phyloP scores from a whole-genome alignment of 176 grass and related monocot genomes.

The Bonia amplexicaulis region DNA sequence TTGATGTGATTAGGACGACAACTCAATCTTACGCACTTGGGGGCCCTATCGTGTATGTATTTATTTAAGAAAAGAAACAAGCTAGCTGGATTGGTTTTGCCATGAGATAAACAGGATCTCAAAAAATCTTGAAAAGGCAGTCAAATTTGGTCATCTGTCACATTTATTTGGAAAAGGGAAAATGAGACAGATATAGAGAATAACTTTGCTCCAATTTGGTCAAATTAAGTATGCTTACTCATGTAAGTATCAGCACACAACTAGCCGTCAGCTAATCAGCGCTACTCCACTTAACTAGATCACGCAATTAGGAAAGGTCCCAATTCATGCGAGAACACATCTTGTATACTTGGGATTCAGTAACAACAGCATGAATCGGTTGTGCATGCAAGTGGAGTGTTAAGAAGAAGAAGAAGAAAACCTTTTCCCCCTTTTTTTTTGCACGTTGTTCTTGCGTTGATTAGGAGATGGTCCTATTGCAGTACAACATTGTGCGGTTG shows the following conservation, averaged over 20 bases:
- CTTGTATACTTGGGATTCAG: too few species aligned
- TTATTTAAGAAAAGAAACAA: neutral
- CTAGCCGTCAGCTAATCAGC: neutral
- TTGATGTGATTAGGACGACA: neutral
- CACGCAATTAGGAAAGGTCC: neutral
- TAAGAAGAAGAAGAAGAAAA: neutral
- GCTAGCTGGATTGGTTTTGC: neutral
- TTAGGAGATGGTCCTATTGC: neutral
- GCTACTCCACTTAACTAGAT: neutral
- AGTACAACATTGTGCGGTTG: neutral
- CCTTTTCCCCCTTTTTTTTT: neutral
- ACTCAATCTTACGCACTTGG: neutral
- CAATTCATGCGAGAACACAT: neutral
- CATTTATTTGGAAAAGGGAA: neutral
- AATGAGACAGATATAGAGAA: neutral
- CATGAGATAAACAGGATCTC: neutral
- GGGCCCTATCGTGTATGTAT: neutral
- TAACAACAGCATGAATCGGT: slow-evolving; percentile 5
- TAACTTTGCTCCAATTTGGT: neutral
- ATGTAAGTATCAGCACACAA: neutral
- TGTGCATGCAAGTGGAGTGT: slow-evolving; percentile 5
- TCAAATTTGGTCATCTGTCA: slow-evolving; percentile 7
- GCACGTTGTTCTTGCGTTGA: slow-evolving; percentile 22
- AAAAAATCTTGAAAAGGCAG: slow-evolving; percentile 14
- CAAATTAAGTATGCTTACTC: neutral